A percentile compares a stretch with the other conserved stretches of the same genome.
phyloP scores from a whole-genome alignment of 2,329 filamentous ascomycete genomes.

The Talaromyces sp. region DNA sequence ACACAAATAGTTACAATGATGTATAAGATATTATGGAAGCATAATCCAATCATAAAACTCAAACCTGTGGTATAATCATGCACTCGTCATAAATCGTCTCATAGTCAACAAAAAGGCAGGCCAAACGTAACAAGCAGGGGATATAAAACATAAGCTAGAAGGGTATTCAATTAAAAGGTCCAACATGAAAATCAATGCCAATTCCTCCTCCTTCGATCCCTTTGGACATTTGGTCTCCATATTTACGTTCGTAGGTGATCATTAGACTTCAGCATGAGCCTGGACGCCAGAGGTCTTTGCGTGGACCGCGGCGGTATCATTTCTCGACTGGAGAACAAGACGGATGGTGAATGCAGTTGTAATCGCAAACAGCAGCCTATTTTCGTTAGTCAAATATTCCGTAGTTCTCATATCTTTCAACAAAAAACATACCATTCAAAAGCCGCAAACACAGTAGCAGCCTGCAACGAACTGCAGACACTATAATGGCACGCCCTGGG shows the following conservation, averaged over 20 bases:
- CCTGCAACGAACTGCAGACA: slow-evolving; percentile 60
- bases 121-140: background rate
- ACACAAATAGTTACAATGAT: background rate
- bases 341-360: slow-evolving; percentile 17
- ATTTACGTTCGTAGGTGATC: background rate
- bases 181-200: background rate
- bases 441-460: slow-evolving; percentile 47
- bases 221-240: background rate
- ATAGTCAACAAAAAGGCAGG: background rate
- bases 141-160: slow-evolving; percentile 1
- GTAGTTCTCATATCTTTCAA: background rate
- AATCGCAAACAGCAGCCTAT: slow-evolving; percentile 16
- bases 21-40: background rate
- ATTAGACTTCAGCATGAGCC: slow-evolving; percentile 11
- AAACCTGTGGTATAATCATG: background rate
- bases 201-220: background rate
- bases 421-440: slow-evolving; percentile 43
- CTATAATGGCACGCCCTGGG: slow-evolving; percentile 38
- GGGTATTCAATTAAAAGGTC: background rate
- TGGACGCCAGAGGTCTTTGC: slow-evolving; percentile 13
- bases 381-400: background rate
- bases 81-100: background rate
- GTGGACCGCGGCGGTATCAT: background rate
- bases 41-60: background rate
- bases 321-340: slow-evolving; percentile 10